Conservation (phyloP, 2,329 filamentous ascomycete species). For the Akanthomyces uredinophilus region DNA sequence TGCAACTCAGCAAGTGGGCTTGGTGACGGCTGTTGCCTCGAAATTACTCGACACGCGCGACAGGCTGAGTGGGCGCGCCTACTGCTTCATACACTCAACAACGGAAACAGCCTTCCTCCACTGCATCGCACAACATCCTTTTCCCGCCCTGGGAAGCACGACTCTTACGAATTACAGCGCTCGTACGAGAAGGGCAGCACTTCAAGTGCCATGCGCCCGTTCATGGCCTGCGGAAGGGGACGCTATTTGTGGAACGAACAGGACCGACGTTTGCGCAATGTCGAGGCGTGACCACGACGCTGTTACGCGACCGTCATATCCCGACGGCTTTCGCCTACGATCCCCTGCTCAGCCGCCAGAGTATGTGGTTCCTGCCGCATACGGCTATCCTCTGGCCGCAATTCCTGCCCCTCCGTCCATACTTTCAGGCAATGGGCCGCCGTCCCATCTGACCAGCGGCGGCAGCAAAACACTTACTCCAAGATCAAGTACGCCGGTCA, state of each 20-base stretch:
- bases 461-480: background rate
- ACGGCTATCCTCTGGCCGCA: background rate
- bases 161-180: background rate
- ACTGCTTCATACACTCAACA: too few species aligned
- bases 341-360: background rate
- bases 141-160: background rate
- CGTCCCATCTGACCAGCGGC: background rate
- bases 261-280: conserved; percentile 2
- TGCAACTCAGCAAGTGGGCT: background rate
- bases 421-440: conserved; percentile 1
- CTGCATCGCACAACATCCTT: background rate
- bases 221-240: background rate
- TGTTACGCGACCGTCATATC: background rate
- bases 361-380: background rate
- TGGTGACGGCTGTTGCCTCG: background rate
- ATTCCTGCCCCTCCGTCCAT: conserved; percentile 3
- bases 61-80: too few species aligned
- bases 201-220: background rate
- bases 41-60: too few species aligned
- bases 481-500: background rate
- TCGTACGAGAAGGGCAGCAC: background rate
- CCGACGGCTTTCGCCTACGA: background rate
- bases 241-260: conserved; percentile 8
- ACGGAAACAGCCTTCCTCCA: background rate
- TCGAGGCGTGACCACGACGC: conserved; percentile 5